phyloP scores from a whole-genome alignment of 2,329 filamentous ascomycete genomes.

The Hansfordia pulvinata region DNA sequence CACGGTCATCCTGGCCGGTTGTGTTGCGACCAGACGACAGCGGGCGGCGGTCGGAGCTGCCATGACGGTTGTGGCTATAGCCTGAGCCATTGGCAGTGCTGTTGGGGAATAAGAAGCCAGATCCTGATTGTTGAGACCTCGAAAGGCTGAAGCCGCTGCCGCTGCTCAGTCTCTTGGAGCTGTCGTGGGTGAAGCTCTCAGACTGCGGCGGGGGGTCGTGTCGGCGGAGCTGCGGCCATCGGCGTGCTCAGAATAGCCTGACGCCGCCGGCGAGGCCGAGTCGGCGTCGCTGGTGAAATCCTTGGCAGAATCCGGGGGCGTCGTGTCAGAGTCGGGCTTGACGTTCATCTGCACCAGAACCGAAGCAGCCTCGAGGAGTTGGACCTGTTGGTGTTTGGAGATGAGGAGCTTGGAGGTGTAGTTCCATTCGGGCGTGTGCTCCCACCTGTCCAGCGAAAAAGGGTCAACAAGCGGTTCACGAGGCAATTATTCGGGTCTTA shows the following conservation, averaged over 20 bases:
- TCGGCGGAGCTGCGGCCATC: conserved; percentile 75
- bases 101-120: conserved; percentile 42
- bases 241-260: conserved; percentile 65
- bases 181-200: conserved; percentile 46
- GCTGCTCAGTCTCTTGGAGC: conserved; percentile 45
- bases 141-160: conserved; percentile 33
- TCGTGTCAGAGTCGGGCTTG: conserved; percentile 32
- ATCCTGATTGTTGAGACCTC: conserved; percentile 73
- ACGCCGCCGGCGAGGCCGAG: conserved; percentile 69
- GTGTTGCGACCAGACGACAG: conserved; percentile 65
- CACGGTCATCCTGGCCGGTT: conserved; percentile 70
- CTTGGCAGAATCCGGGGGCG: conserved; percentile 51
- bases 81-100: conserved; percentile 36
- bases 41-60: conserved; percentile 64
- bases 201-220: conserved; percentile 74
- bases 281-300: conserved; percentile 68
- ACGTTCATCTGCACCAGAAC: conserved; percentile 84
- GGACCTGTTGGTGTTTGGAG: conserved; percentile 98
- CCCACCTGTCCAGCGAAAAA: conserved; percentile 60
- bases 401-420: conserved; percentile 95
- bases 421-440: conserved; percentile 97
- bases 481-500: conserved; percentile 13
- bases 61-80: conserved; percentile 50
- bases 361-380: conserved; percentile 92
- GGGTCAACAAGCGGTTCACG: conserved; percentile 27